Percentiles rank a stretch among this genome's conserved stretches.
phyloP scores from a whole-genome alignment of 371 early-diverging fungal species.

The Blakeslea trispora region DNA sequence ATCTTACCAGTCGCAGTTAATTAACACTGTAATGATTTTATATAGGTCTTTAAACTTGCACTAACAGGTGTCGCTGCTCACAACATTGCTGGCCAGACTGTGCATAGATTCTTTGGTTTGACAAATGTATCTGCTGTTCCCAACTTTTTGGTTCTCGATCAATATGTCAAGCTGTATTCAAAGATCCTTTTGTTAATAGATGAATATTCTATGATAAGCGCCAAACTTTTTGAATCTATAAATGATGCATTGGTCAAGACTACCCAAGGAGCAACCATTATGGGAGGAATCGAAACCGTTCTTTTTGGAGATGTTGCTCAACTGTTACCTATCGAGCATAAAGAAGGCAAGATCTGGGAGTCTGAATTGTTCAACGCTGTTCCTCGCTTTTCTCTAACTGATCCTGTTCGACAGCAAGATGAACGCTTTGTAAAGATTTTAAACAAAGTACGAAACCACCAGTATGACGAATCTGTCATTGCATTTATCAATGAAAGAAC shows the following conservation, averaged over 20 bases:
- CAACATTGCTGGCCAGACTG: background rate
- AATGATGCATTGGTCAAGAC: background rate
- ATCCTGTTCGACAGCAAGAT: constrained; percentile 4
- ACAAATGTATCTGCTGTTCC: background rate
- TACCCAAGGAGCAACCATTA: background rate
- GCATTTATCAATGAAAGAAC: constrained; percentile 4
- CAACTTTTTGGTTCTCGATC: background rate
- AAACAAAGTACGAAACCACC: background rate
- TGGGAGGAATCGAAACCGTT: background rate
- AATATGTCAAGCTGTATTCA: constrained; percentile 3
- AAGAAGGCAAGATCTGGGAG: constrained; percentile 5
- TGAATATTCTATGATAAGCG: constrained; percentile 8
- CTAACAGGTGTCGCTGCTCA: constrained; percentile 1
- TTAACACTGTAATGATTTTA: no score
- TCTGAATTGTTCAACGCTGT: background rate
- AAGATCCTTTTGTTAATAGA: constrained; percentile 1
- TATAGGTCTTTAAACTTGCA: constrained; percentile 1
- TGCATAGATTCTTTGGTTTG: constrained; percentile 1
- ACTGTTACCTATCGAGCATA: background rate
- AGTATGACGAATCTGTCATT: constrained; percentile 5
- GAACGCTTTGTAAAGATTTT: background rate
- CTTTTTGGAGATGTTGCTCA: constrained; percentile 12
- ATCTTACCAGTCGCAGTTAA: no score
- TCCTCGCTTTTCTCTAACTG: background rate
- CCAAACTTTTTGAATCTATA: background rate